Evolutionary conservation across 305 asterid genomes (phyloP).

Genomic region (Rubia peregrina): DNA sequence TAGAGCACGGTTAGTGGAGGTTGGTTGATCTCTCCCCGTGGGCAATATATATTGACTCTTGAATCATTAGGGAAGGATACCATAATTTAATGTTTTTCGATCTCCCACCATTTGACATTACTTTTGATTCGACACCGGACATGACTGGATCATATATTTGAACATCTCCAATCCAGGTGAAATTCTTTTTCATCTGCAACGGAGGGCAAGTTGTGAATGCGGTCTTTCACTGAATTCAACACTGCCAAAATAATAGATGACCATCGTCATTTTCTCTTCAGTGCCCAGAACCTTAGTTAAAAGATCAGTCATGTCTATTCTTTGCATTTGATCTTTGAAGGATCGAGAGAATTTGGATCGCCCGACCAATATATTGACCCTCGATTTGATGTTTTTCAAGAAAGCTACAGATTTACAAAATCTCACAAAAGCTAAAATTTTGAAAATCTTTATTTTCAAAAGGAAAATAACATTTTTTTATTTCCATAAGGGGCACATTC

Average conservation of each 20-base stretch:
- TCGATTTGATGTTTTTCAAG: too few relatives aligned
- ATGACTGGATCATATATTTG: conserved; percentile 71
- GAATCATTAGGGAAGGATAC: too few relatives aligned
- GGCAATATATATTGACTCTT: too few relatives aligned
- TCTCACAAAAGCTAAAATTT: too few relatives aligned
- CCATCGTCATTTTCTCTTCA: conserved; percentile 57
- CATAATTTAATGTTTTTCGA: too few relatives aligned
- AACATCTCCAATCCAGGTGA: conserved; percentile 64
- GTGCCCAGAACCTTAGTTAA: conserved; percentile 40
- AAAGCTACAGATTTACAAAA: too few relatives aligned
- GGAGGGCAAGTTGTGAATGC: conserved; percentile 61
- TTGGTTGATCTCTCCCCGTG: too few relatives aligned
- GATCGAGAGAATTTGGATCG: conserved; percentile 33
- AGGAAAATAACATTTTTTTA: too few relatives aligned
- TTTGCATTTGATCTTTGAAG: conserved; percentile 39
- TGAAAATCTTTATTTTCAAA: too few relatives aligned
- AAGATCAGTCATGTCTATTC: conserved; percentile 31
- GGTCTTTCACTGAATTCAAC: conserved; percentile 59
- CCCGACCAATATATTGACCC: neutral
- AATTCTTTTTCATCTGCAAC: conserved; percentile 54
- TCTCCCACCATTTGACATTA: conserved; percentile 22
- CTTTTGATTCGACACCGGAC: conserved; percentile 58
- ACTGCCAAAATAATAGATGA: conserved; percentile 73
- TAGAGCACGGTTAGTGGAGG: too few relatives aligned
- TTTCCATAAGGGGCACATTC: too few relatives aligned